These are phyloP conservation scores for Phytopythium boreale DNA, from an alignment of 352 stramenopile species.

Conservation along the genomic window DNA sequence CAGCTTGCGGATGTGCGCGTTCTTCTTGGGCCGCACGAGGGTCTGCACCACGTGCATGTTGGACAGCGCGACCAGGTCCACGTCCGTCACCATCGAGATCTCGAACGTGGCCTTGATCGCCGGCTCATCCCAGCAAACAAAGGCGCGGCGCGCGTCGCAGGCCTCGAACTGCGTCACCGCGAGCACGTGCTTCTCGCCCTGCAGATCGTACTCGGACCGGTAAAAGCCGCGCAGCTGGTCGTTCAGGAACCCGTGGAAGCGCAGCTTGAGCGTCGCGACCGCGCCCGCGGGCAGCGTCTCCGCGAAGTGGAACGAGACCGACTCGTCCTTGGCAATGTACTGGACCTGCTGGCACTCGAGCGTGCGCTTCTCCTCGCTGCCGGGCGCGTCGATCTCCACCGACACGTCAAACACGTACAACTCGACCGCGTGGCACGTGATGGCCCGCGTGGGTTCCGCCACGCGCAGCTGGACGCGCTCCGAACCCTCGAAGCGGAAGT, in stretches of 20 bases:
- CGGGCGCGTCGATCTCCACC: constrained; percentile 33
- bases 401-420: constrained; percentile 81
- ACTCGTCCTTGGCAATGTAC: constrained; percentile 48
- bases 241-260: constrained; percentile 78
- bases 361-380: constrained; percentile 21
- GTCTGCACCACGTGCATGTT: constrained; percentile 96
- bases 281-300: constrained; percentile 30
- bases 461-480: constrained; percentile 56
- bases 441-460: constrained; percentile 52
- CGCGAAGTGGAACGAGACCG: constrained; percentile 56
- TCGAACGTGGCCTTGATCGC: constrained; percentile 94
- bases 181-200: constrained; percentile 92
- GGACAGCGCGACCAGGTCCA: constrained; percentile 89
- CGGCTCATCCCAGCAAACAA: constrained; percentile 98
- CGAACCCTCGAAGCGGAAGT: constrained; percentile 74
- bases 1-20: constrained; percentile 46
- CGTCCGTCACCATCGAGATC: constrained; percentile 91
- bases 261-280: constrained; percentile 35
- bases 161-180: constrained; percentile 87
- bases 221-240: constrained; percentile 97
- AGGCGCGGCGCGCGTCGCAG: constrained; percentile 89
- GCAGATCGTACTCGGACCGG: constrained; percentile 90
- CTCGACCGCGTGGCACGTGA: constrained; percentile 95
- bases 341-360: constrained; percentile 46
- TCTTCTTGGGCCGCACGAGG: constrained; percentile 51